phyloP scores from a whole-genome alignment of 257 asterid species.

The Nicotiana sylvestris region DNA sequence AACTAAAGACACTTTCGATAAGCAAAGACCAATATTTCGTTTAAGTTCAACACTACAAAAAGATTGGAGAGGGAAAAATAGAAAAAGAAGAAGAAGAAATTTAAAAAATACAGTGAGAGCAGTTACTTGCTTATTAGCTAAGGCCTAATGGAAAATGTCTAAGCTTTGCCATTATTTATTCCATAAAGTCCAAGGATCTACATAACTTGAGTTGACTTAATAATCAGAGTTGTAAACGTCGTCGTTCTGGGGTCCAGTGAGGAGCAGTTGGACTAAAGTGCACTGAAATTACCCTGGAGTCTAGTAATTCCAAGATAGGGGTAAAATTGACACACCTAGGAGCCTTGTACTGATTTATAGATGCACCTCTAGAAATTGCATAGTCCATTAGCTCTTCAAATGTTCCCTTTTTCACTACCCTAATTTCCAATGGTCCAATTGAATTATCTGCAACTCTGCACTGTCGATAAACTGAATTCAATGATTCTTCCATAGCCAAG shows the following conservation, averaged over 20 bases:
- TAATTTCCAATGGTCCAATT: slow-evolving; percentile 74
- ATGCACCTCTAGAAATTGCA: slow-evolving; percentile 76
- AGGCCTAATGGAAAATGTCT: not conserved
- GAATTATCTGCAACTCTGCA: slow-evolving; percentile 75
- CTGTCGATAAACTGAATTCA: slow-evolving; percentile 73
- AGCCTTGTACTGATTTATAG: slow-evolving; percentile 78
- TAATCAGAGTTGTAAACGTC: not conserved
- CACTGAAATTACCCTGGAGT: slow-evolving; percentile 52
- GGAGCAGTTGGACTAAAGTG: slow-evolving; percentile 66
- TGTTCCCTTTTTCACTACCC: slow-evolving; percentile 63
- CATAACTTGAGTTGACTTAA: not conserved
- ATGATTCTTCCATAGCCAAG: slow-evolving; percentile 53
- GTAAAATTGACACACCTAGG: slow-evolving; percentile 75
- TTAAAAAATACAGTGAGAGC: not conserved
- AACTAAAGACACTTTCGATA: not conserved
- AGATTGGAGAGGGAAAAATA: not conserved
- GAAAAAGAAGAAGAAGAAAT: not conserved
- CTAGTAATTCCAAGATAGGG: slow-evolving; percentile 61
- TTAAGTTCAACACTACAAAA: slow-evolving; percentile 12
- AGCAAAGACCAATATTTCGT: slow-evolving; percentile 9
- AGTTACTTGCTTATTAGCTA: slow-evolving; percentile 26
- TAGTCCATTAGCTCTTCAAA: slow-evolving; percentile 84
- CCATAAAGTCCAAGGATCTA: too few species aligned
- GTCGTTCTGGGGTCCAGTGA: slow-evolving; percentile 53
- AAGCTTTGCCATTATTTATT: too few species aligned